Evolutionary conservation across 805 yeast genomes (phyloP).

Genomic region (Cyberlindnera nakhonratchasimensis): DNA sequence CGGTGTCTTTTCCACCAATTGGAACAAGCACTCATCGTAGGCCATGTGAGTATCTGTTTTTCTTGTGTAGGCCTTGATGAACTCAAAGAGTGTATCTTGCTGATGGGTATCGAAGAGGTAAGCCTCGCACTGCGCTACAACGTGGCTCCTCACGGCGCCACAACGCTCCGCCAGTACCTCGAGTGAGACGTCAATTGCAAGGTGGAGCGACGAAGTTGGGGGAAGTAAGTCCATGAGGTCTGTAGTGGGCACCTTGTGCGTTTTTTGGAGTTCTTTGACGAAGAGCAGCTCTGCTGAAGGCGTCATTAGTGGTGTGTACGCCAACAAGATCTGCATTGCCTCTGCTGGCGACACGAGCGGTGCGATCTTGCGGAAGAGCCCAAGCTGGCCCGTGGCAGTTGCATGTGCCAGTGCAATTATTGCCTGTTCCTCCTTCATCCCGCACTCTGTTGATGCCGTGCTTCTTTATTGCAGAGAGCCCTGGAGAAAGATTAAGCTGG

Average conservation of each 20-base stretch:
- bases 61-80: constrained; percentile 13
- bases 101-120: constrained; percentile 3
- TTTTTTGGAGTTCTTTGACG: background rate
- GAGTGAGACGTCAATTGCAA: constrained; percentile 5
- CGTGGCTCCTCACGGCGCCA: background rate
- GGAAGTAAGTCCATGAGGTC: constrained; percentile 6
- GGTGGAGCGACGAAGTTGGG: background rate
- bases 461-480: no score
- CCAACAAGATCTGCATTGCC: constrained; percentile 8
- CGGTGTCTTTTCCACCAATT: constrained; percentile 1
- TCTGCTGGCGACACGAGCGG: background rate
- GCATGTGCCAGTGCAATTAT: constrained; percentile 6
- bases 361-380: constrained; percentile 1
- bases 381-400: constrained; percentile 1
- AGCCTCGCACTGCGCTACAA: background rate
- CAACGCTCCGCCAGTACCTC: constrained; percentile 8
- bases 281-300: constrained; percentile 9
- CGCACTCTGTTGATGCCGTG: no score
- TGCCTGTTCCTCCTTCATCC: constrained; percentile 6
- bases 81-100: constrained; percentile 3
- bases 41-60: constrained; percentile 2
- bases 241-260: background rate
- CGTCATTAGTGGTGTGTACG: constrained; percentile 13
- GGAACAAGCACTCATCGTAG: constrained; percentile 26
- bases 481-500: no score